phyloP scores from a whole-genome alignment of 2,329 filamentous ascomycete genomes.

The Parastagonospora avenae region DNA sequence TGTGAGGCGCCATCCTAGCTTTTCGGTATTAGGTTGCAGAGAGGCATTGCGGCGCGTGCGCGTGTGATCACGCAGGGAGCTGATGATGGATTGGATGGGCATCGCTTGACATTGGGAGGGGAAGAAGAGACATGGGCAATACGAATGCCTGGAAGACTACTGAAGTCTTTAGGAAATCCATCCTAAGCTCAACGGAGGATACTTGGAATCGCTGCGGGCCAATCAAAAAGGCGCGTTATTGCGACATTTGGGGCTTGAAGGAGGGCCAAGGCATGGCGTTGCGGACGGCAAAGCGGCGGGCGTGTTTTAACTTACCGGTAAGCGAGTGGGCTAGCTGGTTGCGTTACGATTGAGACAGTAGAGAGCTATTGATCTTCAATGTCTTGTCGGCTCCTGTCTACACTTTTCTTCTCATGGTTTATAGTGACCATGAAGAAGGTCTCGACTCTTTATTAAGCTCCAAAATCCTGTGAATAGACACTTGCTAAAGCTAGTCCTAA shows the following conservation, averaged over 20 bases:
- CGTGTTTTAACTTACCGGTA: too few relatives aligned
- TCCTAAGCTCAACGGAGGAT: background rate
- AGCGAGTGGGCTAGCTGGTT: too few relatives aligned
- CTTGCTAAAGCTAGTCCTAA: too few relatives aligned
- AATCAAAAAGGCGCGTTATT: conserved; percentile 15
- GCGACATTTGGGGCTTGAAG: conserved; percentile 13
- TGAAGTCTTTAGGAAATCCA: background rate
- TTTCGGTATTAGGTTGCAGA: conserved; percentile 25
- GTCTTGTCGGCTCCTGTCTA: too few relatives aligned
- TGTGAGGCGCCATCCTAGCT: conserved; percentile 26
- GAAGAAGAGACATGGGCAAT: background rate
- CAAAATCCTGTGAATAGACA: too few relatives aligned
- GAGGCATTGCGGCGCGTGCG: conserved; percentile 18
- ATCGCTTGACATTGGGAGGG: conserved; percentile 7
- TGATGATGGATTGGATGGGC: conserved; percentile 27
- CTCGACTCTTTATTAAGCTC: too few relatives aligned
- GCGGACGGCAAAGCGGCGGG: background rate
- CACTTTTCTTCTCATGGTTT: too few relatives aligned
- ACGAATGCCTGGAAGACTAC: background rate
- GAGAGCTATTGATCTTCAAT: too few relatives aligned
- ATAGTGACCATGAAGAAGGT: too few relatives aligned
- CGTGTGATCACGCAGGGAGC: conserved; percentile 22
- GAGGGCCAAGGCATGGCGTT: conserved; percentile 18
- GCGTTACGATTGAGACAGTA: too few relatives aligned
- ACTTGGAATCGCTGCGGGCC: background rate